Percentiles rank a stretch among this genome's conserved stretches.
Conservation (phyloP, 352 stramenopile genomes). For the Globisporangium parvum region DNA sequence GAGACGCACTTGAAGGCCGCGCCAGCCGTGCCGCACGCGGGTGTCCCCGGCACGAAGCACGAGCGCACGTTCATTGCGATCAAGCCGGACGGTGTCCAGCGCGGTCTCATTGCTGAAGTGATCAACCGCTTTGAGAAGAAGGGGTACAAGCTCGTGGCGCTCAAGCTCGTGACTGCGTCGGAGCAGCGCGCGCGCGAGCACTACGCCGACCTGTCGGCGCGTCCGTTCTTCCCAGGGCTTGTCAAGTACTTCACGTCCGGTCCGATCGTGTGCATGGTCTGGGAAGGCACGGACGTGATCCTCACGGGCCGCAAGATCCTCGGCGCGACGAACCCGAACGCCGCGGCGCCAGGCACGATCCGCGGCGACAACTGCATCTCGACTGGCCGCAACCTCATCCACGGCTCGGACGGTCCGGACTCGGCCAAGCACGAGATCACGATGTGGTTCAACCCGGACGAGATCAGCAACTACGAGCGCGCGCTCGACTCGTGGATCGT, state of each 20-base stretch:
- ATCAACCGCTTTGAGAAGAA: constrained; percentile 95
- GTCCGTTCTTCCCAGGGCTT: constrained; percentile 90
- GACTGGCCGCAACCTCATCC: constrained; percentile 90
- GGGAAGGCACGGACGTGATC: constrained; percentile 92
- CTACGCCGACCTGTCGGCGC: constrained; percentile 91
- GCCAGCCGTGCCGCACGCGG: constrained; percentile 48
- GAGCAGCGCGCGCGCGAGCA: constrained; percentile 88
- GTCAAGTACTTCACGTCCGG: constrained; percentile 91
- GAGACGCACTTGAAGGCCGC: constrained; percentile 41
- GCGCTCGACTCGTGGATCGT: constrained; percentile 86
- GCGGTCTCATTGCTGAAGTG: constrained; percentile 91
- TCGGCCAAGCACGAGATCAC: constrained; percentile 90
- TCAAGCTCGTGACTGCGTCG: constrained; percentile 93
- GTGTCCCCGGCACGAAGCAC: constrained; percentile 87
- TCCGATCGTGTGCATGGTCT: constrained; percentile 95
- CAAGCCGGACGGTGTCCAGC: constrained; percentile 94
- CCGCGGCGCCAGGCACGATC: constrained; percentile 90
- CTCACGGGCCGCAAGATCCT: constrained; percentile 94
- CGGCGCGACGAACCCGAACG: constrained; percentile 92
- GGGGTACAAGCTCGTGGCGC: constrained; percentile 92
- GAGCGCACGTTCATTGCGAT: constrained; percentile 95
- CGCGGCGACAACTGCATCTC: constrained; percentile 93
- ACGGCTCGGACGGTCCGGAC: constrained; percentile 91
- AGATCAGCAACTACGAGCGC: constrained; percentile 89
- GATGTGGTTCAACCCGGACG: constrained; percentile 92